phyloP scores from a whole-genome alignment of 805 yeast genomes.

The Kuraishia hungarica region DNA sequence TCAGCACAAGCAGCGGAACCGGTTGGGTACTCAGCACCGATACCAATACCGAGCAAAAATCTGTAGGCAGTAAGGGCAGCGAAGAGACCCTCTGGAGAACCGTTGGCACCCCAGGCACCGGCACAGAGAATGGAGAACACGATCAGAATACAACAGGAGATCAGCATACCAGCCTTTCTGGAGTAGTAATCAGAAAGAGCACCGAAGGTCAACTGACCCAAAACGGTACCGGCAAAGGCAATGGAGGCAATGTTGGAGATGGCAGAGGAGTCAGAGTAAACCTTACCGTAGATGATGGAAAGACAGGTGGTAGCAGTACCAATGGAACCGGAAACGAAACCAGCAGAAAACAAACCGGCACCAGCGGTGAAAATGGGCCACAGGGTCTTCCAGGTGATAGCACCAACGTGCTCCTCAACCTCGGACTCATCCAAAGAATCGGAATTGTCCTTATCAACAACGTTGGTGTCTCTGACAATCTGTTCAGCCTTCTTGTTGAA shows the following conservation, averaged over 20 bases:
- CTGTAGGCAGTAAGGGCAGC: conserved; percentile 80
- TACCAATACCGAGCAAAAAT: conserved; percentile 82
- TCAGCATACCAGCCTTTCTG: conserved; percentile 76
- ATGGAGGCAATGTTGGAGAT: conserved; percentile 76
- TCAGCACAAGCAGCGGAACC: conserved; percentile 93
- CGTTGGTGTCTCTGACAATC: background rate
- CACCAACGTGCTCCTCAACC: background rate
- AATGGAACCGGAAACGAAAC: conserved; percentile 82
- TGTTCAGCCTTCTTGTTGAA: background rate
- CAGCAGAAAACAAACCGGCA: conserved; percentile 90
- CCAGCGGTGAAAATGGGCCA: conserved; percentile 81
- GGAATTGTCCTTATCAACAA: background rate
- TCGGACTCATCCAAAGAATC: background rate
- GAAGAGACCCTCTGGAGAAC: conserved; percentile 65
- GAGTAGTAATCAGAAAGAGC: conserved; percentile 71
- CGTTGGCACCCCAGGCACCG: conserved; percentile 80
- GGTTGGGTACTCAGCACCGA: conserved; percentile 93
- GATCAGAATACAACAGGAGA: conserved; percentile 68
- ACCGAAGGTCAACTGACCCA: conserved; percentile 80
- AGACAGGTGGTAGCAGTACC: conserved; percentile 71
- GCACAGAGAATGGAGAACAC: conserved; percentile 72
- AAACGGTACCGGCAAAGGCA: conserved; percentile 87
- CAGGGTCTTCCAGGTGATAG: conserved; percentile 13
- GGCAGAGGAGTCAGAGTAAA: conserved; percentile 57
- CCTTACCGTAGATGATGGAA: conserved; percentile 51